phyloP scores from a whole-genome alignment of 345 rosid species.

The Citropsis articulata region DNA sequence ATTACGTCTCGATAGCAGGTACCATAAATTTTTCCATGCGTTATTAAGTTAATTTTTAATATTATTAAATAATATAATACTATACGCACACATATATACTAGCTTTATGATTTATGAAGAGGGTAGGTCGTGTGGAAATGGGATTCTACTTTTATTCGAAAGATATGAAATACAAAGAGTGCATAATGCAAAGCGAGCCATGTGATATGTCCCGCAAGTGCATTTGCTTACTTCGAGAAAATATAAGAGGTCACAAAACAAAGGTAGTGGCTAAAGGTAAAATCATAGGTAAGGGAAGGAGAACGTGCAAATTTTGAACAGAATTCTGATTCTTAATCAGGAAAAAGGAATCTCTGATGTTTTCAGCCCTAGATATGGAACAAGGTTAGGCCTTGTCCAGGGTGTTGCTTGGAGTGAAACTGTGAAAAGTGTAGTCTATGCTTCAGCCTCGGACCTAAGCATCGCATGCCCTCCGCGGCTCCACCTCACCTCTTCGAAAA shows the following conservation, averaged over 20 bases:
- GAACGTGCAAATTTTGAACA: not conserved
- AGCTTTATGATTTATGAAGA: no score
- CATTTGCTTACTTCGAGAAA: not conserved
- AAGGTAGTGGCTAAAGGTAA: not conserved
- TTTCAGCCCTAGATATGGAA: not conserved
- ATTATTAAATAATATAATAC: no score
- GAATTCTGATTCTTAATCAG: conserved; percentile 6
- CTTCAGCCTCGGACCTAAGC: not conserved
- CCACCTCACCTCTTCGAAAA: not conserved
- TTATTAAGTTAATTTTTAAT: no score
- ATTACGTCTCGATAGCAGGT: not conserved
- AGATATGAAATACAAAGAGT: no score
- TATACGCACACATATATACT: no score
- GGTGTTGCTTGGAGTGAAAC: not conserved
- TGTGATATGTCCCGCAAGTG: not conserved
- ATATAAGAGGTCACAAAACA: not conserved
- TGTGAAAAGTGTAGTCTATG: not conserved
- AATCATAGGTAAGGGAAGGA: not conserved
- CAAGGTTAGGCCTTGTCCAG: not conserved
- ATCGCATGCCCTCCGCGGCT: not conserved
- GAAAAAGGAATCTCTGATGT: not conserved
- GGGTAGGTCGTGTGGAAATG: no score
- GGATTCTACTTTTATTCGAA: no score
- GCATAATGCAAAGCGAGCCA: not conserved
- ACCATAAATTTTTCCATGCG: no score